These are phyloP conservation scores for Geum urbanum DNA, from an alignment of 306 rosid species.

Conservation along the genomic window DNA sequence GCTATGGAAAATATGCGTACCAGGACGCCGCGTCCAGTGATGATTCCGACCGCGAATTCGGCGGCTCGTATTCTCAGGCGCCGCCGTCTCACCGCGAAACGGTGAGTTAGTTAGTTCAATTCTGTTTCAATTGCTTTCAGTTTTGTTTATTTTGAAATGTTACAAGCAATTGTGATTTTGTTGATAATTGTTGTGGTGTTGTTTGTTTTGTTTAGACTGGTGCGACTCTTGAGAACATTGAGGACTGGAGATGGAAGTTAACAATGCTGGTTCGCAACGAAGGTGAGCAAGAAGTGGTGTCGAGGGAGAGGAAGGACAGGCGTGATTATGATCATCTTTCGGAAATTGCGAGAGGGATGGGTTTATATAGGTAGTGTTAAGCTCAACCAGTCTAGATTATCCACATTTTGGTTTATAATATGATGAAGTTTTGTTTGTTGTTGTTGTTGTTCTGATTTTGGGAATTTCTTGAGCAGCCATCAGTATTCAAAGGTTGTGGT, in stretches of 20 bases:
- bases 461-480: constrained; percentile 53
- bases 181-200: constrained; percentile 9
- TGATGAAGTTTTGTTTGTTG: neutral
- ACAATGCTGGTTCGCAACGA: constrained; percentile 76
- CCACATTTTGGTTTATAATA: neutral
- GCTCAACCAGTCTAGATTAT: neutral
- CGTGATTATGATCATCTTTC: constrained; percentile 86
- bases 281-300: constrained; percentile 61
- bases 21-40: constrained; percentile 56
- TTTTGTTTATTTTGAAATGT: too few relatives aligned
- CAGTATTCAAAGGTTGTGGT: constrained; percentile 76
- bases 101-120: constrained; percentile 32
- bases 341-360: constrained; percentile 75
- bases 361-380: constrained; percentile 60
- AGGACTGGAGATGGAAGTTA: constrained; percentile 92
- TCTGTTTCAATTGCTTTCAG: neutral
- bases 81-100: constrained; percentile 45
- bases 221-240: constrained; percentile 73
- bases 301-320: constrained; percentile 86
- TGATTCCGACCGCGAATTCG: constrained; percentile 59
- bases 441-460: constrained; percentile 4
- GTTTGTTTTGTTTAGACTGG: constrained; percentile 53
- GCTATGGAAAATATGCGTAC: constrained; percentile 68
- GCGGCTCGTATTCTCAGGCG: constrained; percentile 20
- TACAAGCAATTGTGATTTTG: too few relatives aligned